Evolutionary conservation across 805 yeast genomes (phyloP).

Genomic region (Metschnikowia corniflorae): DNA sequence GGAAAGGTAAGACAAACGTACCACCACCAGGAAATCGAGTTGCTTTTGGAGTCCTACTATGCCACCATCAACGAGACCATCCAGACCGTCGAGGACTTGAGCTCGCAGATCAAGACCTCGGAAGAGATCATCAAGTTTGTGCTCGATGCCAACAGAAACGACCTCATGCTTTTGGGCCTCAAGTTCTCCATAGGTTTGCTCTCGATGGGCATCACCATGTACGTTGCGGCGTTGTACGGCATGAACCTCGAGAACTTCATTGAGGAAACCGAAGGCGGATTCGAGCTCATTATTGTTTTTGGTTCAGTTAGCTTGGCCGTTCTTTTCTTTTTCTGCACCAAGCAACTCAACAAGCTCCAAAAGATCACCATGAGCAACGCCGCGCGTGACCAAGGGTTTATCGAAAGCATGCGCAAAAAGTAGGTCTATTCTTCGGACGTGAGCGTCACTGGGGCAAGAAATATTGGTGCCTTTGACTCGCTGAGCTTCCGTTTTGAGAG

Average conservation of each 20-base stretch:
- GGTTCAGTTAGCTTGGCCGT: constrained; percentile 41
- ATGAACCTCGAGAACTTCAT: constrained; percentile 93
- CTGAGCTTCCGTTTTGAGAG: no score
- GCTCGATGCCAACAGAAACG: constrained; percentile 89
- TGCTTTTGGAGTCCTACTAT: constrained; percentile 85
- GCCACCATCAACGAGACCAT: constrained; percentile 92
- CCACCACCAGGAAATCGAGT: constrained; percentile 85
- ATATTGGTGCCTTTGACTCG: no score
- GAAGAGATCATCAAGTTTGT: constrained; percentile 94
- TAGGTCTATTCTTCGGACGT: no score
- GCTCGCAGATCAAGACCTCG: constrained; percentile 83
- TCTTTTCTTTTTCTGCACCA: constrained; percentile 53
- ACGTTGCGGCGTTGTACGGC: constrained; percentile 85
- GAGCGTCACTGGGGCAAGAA: no score
- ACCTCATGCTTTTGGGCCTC: constrained; percentile 82
- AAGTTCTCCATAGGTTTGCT: constrained; percentile 79
- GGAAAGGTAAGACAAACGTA: constrained; percentile 47
- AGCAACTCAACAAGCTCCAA: constrained; percentile 60
- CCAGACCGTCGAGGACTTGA: constrained; percentile 74
- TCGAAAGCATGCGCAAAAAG: constrained; percentile 6
- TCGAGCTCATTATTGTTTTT: constrained; percentile 41
- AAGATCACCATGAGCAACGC: constrained; percentile 64
- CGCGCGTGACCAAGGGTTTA: constrained; percentile 10
- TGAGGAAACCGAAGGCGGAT: constrained; percentile 77
- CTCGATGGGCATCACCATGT: constrained; percentile 76